These are phyloP conservation scores for Ocimum tenuiflorum DNA, from an alignment of 257 asterid genomes.

Conservation along the genomic window DNA sequence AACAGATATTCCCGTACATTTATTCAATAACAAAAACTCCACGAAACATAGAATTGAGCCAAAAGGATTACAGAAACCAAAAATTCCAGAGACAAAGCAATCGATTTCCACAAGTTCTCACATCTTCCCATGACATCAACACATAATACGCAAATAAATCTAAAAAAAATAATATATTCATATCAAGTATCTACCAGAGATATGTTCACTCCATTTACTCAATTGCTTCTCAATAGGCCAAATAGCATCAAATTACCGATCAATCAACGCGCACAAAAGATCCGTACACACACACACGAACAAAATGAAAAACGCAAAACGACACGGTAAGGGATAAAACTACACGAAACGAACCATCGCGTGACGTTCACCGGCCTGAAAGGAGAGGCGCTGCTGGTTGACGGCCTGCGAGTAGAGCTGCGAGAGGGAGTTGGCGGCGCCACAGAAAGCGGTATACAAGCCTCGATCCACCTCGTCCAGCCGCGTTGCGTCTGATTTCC, in stretches of 20 bases:
- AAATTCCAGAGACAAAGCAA: not conserved
- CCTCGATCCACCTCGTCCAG: conserved; percentile 91
- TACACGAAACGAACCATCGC: conserved; percentile 45
- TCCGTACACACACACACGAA: not conserved
- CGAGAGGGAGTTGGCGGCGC: conserved; percentile 79
- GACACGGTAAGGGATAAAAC: not conserved
- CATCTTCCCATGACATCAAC: not conserved
- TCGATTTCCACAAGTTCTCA: not conserved
- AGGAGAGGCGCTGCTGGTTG: conserved; percentile 75
- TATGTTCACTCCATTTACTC: conserved; percentile 11
- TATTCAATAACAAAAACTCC: not conserved
- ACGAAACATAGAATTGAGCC: not conserved
- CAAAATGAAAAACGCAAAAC: not conserved
- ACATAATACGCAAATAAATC: not conserved
- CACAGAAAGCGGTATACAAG: conserved; percentile 71
- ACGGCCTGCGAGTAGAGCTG: conserved; percentile 87
- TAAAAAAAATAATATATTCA: not conserved
- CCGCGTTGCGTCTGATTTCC: conserved; percentile 75
- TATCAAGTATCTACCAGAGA: conserved; percentile 1
- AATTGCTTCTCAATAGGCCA: not conserved
- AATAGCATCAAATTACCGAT: not conserved
- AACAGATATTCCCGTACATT: not conserved
- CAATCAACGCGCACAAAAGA: conserved; percentile 6
- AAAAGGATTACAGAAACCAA: not conserved
- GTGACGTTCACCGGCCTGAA: conserved; percentile 85